Conservation (phyloP, 805 yeast genomes). For the Starmerella floris region DNA sequence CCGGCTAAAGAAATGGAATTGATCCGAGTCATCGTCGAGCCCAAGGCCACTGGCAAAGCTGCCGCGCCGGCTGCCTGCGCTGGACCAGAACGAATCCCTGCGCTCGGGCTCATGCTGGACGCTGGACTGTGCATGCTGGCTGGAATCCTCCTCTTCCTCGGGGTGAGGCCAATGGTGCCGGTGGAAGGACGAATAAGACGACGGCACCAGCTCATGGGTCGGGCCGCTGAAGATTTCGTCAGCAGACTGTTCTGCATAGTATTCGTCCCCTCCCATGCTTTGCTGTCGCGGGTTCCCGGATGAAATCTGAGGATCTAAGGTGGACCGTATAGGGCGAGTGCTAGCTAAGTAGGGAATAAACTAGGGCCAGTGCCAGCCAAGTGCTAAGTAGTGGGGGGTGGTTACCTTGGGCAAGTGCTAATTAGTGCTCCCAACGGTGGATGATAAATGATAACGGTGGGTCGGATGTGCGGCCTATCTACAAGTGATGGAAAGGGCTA, state of each 20-base stretch:
- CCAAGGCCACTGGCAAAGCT: constrained; percentile 7
- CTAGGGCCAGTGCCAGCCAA: too few species aligned
- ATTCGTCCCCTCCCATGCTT: constrained; percentile 19
- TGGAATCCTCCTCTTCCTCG: constrained; percentile 6
- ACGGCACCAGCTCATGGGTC: constrained; percentile 54
- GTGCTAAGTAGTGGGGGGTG: too few species aligned
- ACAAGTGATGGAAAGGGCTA: too few species aligned
- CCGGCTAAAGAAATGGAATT: constrained; percentile 66
- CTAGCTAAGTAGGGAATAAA: too few species aligned
- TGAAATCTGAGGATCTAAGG: background rate
- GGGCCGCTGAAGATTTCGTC: constrained; percentile 62
- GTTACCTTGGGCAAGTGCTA: too few species aligned
- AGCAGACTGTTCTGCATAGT: constrained; percentile 23
- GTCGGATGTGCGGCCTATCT: too few species aligned
- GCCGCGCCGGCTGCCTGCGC: constrained; percentile 3
- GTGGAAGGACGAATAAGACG: constrained; percentile 56
- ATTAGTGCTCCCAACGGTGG: too few species aligned
- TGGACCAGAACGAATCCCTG: constrained; percentile 14
- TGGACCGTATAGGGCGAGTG: background rate
- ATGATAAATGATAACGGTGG: too few species aligned
- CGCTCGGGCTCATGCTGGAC: constrained; percentile 1
- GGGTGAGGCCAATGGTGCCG: constrained; percentile 27
- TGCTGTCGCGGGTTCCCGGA: background rate
- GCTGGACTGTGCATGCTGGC: background rate
- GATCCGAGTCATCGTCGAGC: constrained; percentile 8